Base-by-base conservation (phyloP, 2,329 filamentous ascomycete genomes). In the Fusarium equiseti region DNA sequence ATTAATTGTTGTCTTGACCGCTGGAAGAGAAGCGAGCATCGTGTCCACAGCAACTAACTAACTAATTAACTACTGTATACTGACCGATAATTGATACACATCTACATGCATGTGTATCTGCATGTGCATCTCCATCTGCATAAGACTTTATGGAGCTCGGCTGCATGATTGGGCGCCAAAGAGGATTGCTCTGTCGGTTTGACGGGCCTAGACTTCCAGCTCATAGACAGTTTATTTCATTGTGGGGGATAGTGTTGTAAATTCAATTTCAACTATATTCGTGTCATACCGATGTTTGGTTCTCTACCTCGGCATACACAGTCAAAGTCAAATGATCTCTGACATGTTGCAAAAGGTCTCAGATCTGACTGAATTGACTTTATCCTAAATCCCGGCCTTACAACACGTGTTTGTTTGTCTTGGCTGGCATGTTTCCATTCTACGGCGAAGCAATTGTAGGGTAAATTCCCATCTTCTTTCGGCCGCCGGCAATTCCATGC, bases 1-100 rank as follows among this genome's bases (percentile, higher is more conserved):
- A 35, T 26, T n/a, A 59, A 45, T 50, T 40, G 20, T 27, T 53
- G 53, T 73, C 68, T 68, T 73, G 65, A 75, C 71, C 69, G 72
- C 73, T 59, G 32, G 48, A 68, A 61, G 62, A 70, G 62, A 74
- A 73, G 59, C 62, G 68, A 70, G 53, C 46, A 59, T 45, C 26
- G 62, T 57, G 51, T 55, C 53, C 50, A 53, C 50, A 53, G 50
- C 50, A 53, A 53, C 50, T 57, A 24, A 38, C 46, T n/a, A 38
- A 20, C 54, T 31, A 31, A 13, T 13, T 6, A 38, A 20, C 54
- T 55, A 44, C 55, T 38, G 40, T 20, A 42, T 24, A 44, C 53
- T 59, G 50, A 55, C 54, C 57, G 60, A 63, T 64, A 51, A 31
- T 51, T 32, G 32, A 31, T 53, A 27, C 50, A n/a, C 32, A 53